Evolutionary conservation across 2,329 filamentous ascomycete species (phyloP).

Genomic region (Helicocarpus griseus): DNA sequence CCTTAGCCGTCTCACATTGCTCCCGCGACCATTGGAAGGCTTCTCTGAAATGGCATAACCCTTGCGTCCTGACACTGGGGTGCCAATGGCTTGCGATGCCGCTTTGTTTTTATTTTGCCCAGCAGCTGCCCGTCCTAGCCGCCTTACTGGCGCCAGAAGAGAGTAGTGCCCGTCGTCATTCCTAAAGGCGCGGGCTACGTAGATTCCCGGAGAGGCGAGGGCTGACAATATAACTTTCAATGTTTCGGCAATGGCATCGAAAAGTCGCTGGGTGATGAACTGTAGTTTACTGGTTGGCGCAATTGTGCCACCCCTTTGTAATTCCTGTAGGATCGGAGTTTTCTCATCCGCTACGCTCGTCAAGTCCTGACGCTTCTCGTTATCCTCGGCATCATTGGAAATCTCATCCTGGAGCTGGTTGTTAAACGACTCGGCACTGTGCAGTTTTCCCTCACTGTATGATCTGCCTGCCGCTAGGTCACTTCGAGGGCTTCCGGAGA

Average conservation of each 20-base stretch:
- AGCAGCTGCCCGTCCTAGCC: conserved; percentile 14
- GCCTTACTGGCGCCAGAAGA: conserved; percentile 5
- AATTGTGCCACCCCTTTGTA: conserved; percentile 24
- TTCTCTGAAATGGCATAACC: conserved; percentile 17
- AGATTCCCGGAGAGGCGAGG: conserved; percentile 69
- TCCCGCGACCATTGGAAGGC: conserved; percentile 18
- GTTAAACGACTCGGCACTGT: conserved; percentile 19
- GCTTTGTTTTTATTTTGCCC: conserved; percentile 2
- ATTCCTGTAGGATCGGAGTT: conserved; percentile 52
- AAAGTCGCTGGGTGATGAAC: conserved; percentile 58
- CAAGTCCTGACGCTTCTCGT: conserved; percentile 29
- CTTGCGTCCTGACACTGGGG: conserved; percentile 15
- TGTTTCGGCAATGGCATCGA: conserved; percentile 61
- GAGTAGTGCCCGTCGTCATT: conserved; percentile 71
- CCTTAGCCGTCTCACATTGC: conserved; percentile 23
- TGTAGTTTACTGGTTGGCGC: conserved; percentile 33
- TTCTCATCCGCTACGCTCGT: conserved; percentile 48
- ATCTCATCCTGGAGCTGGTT: conserved; percentile 17
- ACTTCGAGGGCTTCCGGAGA: conserved; percentile 21
- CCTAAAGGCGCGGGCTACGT: conserved; percentile 73
- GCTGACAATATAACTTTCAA: conserved; percentile 70
- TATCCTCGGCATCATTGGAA: conserved; percentile 30
- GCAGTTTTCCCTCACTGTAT: conserved; percentile 33
- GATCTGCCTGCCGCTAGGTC: conserved; percentile 32
- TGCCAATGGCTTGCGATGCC: conserved; percentile 14